These are phyloP conservation scores for Arthrocladium fulminans DNA, from an alignment of 2,329 filamentous ascomycete species.

Conservation along the genomic window DNA sequence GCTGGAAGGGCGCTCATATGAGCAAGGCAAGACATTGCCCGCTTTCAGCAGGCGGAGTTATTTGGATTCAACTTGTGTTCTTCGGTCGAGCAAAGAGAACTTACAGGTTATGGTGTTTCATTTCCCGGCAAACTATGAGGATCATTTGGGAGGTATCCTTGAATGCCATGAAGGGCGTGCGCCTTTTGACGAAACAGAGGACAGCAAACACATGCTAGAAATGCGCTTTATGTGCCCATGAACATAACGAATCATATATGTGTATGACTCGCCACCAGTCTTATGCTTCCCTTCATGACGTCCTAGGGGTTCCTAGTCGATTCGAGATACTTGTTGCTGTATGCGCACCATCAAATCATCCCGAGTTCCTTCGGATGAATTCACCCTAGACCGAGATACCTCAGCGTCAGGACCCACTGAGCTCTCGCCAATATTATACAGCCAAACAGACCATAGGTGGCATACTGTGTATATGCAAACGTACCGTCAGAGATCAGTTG, in stretches of 20 bases:
- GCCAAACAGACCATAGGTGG: no score
- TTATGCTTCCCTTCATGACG: not conserved
- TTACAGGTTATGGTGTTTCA: no score
- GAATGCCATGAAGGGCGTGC: not conserved
- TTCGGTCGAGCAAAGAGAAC: no score
- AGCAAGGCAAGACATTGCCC: not conserved
- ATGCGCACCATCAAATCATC: not conserved
- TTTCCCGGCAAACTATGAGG: no score
- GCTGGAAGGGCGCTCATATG: not conserved
- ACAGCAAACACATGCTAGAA: not conserved
- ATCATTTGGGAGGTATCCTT: not conserved
- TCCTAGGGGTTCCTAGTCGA: no score
- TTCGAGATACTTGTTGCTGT: no score
- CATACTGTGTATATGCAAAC: no score
- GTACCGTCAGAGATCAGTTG: no score
- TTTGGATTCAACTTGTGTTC: no score
- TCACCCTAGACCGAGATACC: not conserved
- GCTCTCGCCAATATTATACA: not conserved
- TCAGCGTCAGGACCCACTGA: not conserved
- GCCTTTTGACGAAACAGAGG: not conserved
- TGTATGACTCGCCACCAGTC: not conserved
- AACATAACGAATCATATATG: slow-evolving; percentile 7
- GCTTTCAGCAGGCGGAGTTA: not conserved
- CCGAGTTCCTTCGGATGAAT: not conserved
- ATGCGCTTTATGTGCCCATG: slow-evolving; percentile 1